These are phyloP conservation scores for Lathyrus tuberosus DNA, from an alignment of 306 rosid genomes.

Conservation along the genomic window DNA sequence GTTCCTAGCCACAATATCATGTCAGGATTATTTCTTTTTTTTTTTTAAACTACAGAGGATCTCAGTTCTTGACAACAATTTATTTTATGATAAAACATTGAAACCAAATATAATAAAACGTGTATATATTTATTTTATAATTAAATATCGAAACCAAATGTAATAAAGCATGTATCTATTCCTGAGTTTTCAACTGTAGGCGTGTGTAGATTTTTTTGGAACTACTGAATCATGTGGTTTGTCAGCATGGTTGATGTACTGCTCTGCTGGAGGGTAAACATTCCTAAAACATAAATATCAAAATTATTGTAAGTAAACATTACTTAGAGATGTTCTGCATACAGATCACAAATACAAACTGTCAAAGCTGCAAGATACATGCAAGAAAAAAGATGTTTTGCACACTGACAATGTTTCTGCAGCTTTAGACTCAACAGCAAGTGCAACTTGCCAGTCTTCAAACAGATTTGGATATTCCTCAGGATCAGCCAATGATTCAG, in stretches of 20 bases:
- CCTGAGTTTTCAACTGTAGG: not conserved
- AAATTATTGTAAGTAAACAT: slow-evolving; percentile 35
- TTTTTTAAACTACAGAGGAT: not conserved
- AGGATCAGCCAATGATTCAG: slow-evolving; percentile 97
- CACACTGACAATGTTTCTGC: slow-evolving; percentile 63
- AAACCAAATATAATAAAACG: slow-evolving; percentile 11
- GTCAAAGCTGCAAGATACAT: too few relatives aligned
- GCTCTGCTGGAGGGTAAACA: slow-evolving; percentile 73
- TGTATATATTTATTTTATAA: not conserved
- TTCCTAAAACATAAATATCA: slow-evolving; percentile 57
- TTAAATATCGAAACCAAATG: slow-evolving; percentile 11
- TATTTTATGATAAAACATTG: slow-evolving; percentile 10
- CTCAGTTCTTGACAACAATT: slow-evolving; percentile 18
- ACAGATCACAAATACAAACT: slow-evolving; percentile 14
- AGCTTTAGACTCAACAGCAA: slow-evolving; percentile 80
- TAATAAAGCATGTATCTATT: not conserved
- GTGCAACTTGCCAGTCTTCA: slow-evolving; percentile 97
- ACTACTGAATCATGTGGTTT: slow-evolving; percentile 56
- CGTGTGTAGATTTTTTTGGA: slow-evolving; percentile 3
- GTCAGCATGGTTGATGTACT: slow-evolving; percentile 61
- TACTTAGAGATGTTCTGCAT: slow-evolving; percentile 20
- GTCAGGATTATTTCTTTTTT: not conserved
- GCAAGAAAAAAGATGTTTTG: slow-evolving; percentile 30
- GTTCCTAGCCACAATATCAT: not conserved
- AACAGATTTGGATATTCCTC: slow-evolving; percentile 95